Evolutionary conservation across 371 early-diverging fungal genomes (phyloP), one percentile per base, ranked within the genome.

Genomic region (Conidiobolus incongruus): DNA sequence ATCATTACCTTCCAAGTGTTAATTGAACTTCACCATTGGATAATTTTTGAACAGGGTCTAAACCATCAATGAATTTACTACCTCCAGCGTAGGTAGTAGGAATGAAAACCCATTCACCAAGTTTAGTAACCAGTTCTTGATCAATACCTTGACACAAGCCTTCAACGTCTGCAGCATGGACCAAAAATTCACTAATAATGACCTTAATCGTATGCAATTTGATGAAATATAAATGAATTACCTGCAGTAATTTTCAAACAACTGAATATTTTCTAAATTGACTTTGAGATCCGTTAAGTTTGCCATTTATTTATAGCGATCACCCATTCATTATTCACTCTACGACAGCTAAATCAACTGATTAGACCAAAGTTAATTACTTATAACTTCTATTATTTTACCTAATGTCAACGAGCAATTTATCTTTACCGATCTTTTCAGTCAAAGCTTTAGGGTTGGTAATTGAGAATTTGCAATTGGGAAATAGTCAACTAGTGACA

Each of bases 251-350:
- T 66, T 43, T 4, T 82, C 65, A 40, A 90, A 50, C 56, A 68
- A 42, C 19, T 53, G 53, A 38, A 84, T 49, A 0, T 71, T 58
- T 23, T 64, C 78, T 52, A 48, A 13, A 48, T 16, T 16, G 21
- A 95, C 76, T 37, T 65, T 66, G 72, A 81, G 74, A 50, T 90
- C 82, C 4, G 96, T 93, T 54, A 81, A 0, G 81, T 86, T 57
- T 91, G 92, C 96, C 96, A 95, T 51, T 87, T 80, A 56, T 93
- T 72, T 86, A 90, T 92, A 8, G 93, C 92, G 6, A 95, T 89
- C 2, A 81, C 49, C 93, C 91, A 95, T 40, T 68, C 66, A 45
- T 67, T 59, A n/a, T 55, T 71, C 8, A 57, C 55, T 39, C 64
- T 59, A 40, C 86, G 70, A 59, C 92, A 93, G 53, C 91, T 85